These are phyloP conservation scores for Xylariaceae sp. DNA, from an alignment of 2,329 filamentous ascomycete genomes.

Conservation along the genomic window DNA sequence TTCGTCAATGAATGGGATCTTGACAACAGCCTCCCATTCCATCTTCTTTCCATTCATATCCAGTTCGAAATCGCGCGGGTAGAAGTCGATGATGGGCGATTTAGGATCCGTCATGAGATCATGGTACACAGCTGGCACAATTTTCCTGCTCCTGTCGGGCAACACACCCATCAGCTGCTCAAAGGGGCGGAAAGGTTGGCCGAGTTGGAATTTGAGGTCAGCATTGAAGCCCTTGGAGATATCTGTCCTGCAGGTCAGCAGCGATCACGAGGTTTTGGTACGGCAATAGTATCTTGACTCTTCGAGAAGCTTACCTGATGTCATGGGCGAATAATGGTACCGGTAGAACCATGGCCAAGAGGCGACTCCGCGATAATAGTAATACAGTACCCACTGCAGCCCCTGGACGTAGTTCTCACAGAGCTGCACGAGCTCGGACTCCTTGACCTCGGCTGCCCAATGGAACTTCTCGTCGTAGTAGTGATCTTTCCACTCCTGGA, in stretches of 20 bases:
- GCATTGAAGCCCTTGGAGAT: slow-evolving; percentile 82
- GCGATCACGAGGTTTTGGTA: neutral
- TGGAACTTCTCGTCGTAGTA: slow-evolving; percentile 89
- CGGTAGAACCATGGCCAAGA: slow-evolving; percentile 98
- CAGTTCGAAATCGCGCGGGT: slow-evolving; percentile 90
- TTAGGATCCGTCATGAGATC: slow-evolving; percentile 85
- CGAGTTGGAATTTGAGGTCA: slow-evolving; percentile 85
- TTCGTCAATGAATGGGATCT: slow-evolving; percentile 98
- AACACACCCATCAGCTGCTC: slow-evolving; percentile 98
- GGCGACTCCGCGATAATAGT: slow-evolving; percentile 95
- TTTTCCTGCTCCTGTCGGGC: slow-evolving; percentile 94
- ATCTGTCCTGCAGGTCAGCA: slow-evolving; percentile 45
- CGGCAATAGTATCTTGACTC: neutral
- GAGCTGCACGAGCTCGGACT: slow-evolving; percentile 68
- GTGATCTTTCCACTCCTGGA: slow-evolving; percentile 86
- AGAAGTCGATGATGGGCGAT: slow-evolving; percentile 96
- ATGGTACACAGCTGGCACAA: slow-evolving; percentile 83
- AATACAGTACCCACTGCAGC: slow-evolving; percentile 95
- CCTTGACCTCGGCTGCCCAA: slow-evolving; percentile 76
- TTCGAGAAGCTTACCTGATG: slow-evolving; percentile 55
- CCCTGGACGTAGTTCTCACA: slow-evolving; percentile 97
- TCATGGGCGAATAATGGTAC: slow-evolving; percentile 97
- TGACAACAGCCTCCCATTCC: slow-evolving; percentile 99
- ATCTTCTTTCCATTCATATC: slow-evolving; percentile 99
- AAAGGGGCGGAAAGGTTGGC: slow-evolving; percentile 90